phyloP scores from a whole-genome alignment of 805 yeast species.

The Maudiozyma serrabonitensis region DNA sequence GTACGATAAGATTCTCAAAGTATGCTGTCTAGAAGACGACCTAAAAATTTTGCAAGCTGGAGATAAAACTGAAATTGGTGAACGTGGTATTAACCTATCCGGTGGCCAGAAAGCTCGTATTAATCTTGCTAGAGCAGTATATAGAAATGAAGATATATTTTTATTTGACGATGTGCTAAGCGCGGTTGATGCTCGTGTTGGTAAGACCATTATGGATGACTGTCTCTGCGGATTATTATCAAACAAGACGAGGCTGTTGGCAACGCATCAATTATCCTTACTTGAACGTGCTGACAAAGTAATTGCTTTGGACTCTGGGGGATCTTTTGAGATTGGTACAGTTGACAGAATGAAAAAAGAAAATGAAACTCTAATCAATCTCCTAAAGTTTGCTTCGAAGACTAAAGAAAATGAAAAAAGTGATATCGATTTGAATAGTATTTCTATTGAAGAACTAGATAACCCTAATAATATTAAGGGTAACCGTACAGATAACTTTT shows the following conservation, averaged over 20 bases:
- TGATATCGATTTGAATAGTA: constrained; percentile 11
- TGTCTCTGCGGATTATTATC: constrained; percentile 54
- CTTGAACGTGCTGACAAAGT: constrained; percentile 61
- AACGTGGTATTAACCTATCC: constrained; percentile 75
- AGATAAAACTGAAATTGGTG: constrained; percentile 74
- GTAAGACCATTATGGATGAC: constrained; percentile 62
- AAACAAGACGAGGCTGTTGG: constrained; percentile 58
- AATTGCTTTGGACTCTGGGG: constrained; percentile 53
- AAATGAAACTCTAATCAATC: constrained; percentile 39
- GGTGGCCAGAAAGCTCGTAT: constrained; percentile 87
- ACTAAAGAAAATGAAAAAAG: constrained; percentile 22
- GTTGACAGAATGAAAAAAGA: constrained; percentile 39
- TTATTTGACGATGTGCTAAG: constrained; percentile 71
- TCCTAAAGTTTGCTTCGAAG: constrained; percentile 39
- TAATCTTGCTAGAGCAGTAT: constrained; percentile 70
- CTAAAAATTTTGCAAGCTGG: constrained; percentile 61
- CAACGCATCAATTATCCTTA: constrained; percentile 75
- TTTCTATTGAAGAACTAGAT: constrained; percentile 3
- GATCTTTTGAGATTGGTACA: constrained; percentile 56
- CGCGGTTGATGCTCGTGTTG: constrained; percentile 83
- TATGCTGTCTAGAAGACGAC: constrained; percentile 62
- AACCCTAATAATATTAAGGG: constrained; percentile 13
- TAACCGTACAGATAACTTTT: constrained; percentile 6
- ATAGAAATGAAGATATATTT: constrained; percentile 55
- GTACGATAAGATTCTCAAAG: constrained; percentile 46